phyloP scores from a whole-genome alignment of 2,329 filamentous ascomycete species.

The Mycogone perniciosa region DNA sequence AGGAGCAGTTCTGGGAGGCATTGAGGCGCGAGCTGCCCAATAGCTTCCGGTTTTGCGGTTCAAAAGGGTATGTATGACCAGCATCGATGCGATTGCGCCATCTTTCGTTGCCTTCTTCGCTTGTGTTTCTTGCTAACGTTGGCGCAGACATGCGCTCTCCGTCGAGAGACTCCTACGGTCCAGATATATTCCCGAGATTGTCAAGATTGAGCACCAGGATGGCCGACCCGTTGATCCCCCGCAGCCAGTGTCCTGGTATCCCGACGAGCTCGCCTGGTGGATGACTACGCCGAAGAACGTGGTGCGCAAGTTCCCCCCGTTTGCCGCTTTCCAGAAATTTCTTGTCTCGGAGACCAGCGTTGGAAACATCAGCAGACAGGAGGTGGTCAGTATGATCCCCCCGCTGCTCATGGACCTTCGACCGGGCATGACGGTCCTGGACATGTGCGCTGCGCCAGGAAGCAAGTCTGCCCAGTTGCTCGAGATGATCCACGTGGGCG shows the following conservation, averaged over 20 bases:
- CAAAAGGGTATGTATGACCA: constrained; percentile 60
- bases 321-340: constrained; percentile 94
- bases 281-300: constrained; percentile 98
- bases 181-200: constrained; percentile 86
- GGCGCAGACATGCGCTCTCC: constrained; percentile 71
- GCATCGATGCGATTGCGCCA: neutral
- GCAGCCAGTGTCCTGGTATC: constrained; percentile 81
- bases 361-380: constrained; percentile 94
- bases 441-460: constrained; percentile 93
- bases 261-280: constrained; percentile 89
- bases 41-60: constrained; percentile 95
- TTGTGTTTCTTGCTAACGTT: constrained; percentile 12
- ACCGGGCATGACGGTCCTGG: constrained; percentile 87
- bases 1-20: constrained; percentile 74
- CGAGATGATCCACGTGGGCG: constrained; percentile 87
- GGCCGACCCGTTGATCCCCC: constrained; percentile 77
- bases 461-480: constrained; percentile 95
- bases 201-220: constrained; percentile 74
- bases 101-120: neutral
- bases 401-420: constrained; percentile 86
- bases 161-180: constrained; percentile 85
- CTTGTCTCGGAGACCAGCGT: constrained; percentile 94
- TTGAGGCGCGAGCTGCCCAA: constrained; percentile 84
- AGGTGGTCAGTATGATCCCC: constrained; percentile 98
- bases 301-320: constrained; percentile 86